phyloP scores from a whole-genome alignment of 306 rosid genomes.

The Delonix regia region DNA sequence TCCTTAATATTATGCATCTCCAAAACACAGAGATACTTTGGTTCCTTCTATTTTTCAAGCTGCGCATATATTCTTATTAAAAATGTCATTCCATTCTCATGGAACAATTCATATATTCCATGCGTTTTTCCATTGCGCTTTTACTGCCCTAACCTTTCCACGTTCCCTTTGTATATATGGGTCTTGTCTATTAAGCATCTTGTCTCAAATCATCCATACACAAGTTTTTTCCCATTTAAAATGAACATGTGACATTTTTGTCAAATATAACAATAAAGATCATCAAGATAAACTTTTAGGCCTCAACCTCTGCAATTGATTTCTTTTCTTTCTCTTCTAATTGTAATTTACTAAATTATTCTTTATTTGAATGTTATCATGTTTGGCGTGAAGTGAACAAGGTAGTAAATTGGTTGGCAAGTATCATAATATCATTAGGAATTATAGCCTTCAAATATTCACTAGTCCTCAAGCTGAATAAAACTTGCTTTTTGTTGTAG shows the following conservation, averaged over 20 bases:
- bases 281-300: conserved; percentile 23
- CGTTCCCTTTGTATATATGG: not conserved
- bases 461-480: too few species aligned
- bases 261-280: not conserved
- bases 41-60: conserved; percentile 33
- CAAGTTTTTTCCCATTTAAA: not conserved
- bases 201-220: conserved; percentile 29
- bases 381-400: too few species aligned
- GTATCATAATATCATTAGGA: too few species aligned
- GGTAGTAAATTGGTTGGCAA: too few species aligned
- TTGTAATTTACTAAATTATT: not conserved
- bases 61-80: conserved; percentile 42
- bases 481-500: too few species aligned
- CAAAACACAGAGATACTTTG: conserved; percentile 40
- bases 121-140: not conserved
- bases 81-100: conserved; percentile 14
- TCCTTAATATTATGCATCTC: conserved; percentile 11
- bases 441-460: too few species aligned
- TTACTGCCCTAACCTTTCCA: conserved; percentile 11
- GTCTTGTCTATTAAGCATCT: not conserved
- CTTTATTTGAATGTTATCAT: too few species aligned
- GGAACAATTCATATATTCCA: not conserved
- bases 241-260: not conserved
- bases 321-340: conserved; percentile 6
- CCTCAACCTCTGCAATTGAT: conserved; percentile 32